phyloP scores from a whole-genome alignment of 345 rosid genomes.

The Cochlearia excelsa region DNA sequence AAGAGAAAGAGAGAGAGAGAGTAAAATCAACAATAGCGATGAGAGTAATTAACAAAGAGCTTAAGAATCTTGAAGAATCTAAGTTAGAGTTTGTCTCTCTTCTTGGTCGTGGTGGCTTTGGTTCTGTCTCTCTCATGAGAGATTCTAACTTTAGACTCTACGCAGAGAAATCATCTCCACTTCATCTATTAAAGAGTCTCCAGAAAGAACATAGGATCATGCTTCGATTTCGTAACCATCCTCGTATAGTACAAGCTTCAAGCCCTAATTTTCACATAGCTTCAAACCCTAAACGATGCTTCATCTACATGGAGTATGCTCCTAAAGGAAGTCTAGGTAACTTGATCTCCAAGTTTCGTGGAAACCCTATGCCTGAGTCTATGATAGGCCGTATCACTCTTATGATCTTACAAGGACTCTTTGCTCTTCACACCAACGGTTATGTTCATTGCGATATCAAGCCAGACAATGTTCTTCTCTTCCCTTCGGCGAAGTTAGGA shows the following conservation, averaged over 20 bases:
- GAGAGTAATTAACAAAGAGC: not conserved
- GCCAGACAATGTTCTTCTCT: not conserved
- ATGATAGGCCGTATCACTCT: not conserved
- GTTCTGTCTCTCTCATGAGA: not conserved
- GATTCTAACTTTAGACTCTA: not conserved
- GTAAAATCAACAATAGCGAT: too few relatives aligned
- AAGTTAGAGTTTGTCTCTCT: not conserved
- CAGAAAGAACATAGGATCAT: slow-evolving; percentile 7
- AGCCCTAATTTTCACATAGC: not conserved
- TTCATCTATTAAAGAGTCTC: not conserved
- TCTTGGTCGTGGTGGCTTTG: not conserved
- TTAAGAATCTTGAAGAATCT: not conserved
- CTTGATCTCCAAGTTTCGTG: not conserved
- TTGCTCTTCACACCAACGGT: slow-evolving; percentile 11
- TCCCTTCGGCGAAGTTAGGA: not conserved
- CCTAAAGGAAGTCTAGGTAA: not conserved
- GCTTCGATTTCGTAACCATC: not conserved
- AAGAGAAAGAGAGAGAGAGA: too few relatives aligned
- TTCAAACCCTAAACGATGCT: not conserved
- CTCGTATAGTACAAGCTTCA: not conserved
- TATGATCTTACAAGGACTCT: slow-evolving; percentile 14
- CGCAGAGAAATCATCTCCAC: not conserved
- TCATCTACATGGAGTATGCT: slow-evolving; percentile 12
- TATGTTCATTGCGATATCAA: slow-evolving; percentile 10
- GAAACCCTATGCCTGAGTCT: not conserved